Base-by-base conservation (phyloP, 306 rosid species). In the Prunus fruticosa region DNA sequence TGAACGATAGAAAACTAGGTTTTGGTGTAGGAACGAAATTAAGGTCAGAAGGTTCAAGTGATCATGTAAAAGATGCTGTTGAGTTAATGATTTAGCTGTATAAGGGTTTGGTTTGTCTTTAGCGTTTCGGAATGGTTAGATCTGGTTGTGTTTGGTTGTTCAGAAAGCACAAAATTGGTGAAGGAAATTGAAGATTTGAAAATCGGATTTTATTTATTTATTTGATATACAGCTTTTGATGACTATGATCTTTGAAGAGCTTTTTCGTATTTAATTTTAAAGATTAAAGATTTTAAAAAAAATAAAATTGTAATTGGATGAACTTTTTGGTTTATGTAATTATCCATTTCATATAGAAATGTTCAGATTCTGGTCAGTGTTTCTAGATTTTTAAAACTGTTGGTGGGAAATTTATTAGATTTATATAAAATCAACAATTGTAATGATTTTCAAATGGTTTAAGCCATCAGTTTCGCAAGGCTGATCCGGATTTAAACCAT, bases 71-170 rank as follows among this genome's bases (percentile, higher is more conserved):
- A 19, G 16, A 60, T 23, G 38, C 12, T 5, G 15, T 20, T 20
- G 71, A 41, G 51, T 16, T 30, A 66, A n/a, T 52, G 18, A 19
- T 52, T 19, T 70, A 53, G 63, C 43, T 70, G n/a, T n/a, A 30
- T 13, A 8, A 18, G 49, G 30, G 2, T 19, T 7, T 53, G 51
- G 22, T 34, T 7, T 12, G 13, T 32, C 8, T 71, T 14, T 34
- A 67, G 11, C 15, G 38, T 66, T 75, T 20, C 54, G 10, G 56
- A 38, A 53, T 66, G 43, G 25, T 32, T 32, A 18, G 71, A 69
- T 78, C 76, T 78, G 70, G 64, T 77, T 77, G 50, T 58, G 49
- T 57, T 9, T 57, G 52, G 49, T 16, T 32, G 45, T 32, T 30
- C 22, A 32, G 22, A 28, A 63, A 63, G 67, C 45, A 38, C 43